Base-by-base conservation (phyloP, 768 basidiomycete genomes). In the Macrocybe gigantea region DNA sequence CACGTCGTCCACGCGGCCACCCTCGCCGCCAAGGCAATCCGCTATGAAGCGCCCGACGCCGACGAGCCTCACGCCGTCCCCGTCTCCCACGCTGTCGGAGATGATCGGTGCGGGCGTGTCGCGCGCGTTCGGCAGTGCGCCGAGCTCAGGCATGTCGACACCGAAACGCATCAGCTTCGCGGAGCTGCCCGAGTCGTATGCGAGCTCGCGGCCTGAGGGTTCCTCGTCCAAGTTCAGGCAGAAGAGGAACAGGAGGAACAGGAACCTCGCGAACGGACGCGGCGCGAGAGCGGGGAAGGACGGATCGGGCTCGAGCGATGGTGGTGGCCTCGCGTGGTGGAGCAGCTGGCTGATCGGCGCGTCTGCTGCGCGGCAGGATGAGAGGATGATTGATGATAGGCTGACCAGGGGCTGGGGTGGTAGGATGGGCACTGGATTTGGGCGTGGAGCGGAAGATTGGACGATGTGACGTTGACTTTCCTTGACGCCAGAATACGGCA, bases 131-230 rank as follows among this genome's bases (percentile, higher is more conserved):
- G 54, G 53, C 5, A 75, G 72, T 43, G 53, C 71, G 37, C 59
- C 75, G 8, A 74, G 78, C 39, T 81, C 78, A 45, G 71, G 76
- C 45, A 49, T 65, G 49, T 64, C 78, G 60, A 67, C 86, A 9
- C 85, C 86, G 7, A 88, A 85, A 55, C 73, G 81, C n/a, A 88
- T 90, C 38, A 85, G 82, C 51, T 90, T 90, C 53, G 85, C 85
- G 33, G 74, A 82, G 65, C 69, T 85, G 41, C 85, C 86, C 0
- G 86, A 88, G 63, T 77, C 80, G 33, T 82, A 84, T 52, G 35
- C 53, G 45, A 60, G 64, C 7, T 64, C 65, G 48, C 61, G 56
- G 49, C 60, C 56, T 44, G 64, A 57, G 11, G 62, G 51, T 33
- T 54, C 45, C 41, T 64, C 69, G 52, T 60, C 70, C 42, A 30